Base-by-base conservation (phyloP, 2,329 filamentous ascomycete genomes). In the Fusarium sp. region DNA sequence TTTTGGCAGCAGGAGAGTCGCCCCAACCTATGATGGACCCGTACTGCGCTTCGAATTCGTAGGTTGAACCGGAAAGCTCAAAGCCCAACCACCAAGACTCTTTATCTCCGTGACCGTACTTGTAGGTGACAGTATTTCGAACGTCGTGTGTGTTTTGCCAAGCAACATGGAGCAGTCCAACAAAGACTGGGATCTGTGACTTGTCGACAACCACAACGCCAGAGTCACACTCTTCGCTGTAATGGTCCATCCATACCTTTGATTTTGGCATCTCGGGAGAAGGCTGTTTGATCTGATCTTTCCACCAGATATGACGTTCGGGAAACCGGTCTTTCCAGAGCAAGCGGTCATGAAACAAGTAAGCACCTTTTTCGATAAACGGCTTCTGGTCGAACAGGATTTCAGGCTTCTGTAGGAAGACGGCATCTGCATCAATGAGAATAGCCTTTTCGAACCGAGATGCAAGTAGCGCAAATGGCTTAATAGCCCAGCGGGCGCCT, bases 41-140 rank as follows among this genome's bases (percentile, higher is more conserved):
- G 44, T 84, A 83, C 44, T 82, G 79, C 43, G 71, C 57, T 47
- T 82, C 80, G 65, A 84, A 83, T 27, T 75, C 71, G 54, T 83
- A 84, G 0, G 65, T 66, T 0, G 80, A 75, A 2, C 78, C 78
- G 9, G 77, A 73, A 8, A 84, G 74, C 61, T 84, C 82, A 11
- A 83, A 71, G 0, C 81, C 81, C 20, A 84, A 69, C 83, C 82
- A 84, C 76, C 78, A 84, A 5, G 77, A 81, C 69, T 84, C 83
- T 58, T 84, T 84, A 45, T 84, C 83, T 3, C 83, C 82, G 49
- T 84, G 79, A 2, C 74, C 79, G 22, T 82, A 62, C 27, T 73
- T 72, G 65, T 82, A 83, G 4, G 81, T 82, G 9, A 79, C 75
- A 22, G 80, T 73, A 5, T 82, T 76, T 7, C 82, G 79, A 2